These are phyloP conservation scores for Candida smagusa DNA, from an alignment of 1,139 yeast genomes.

Conservation along the genomic window DNA sequence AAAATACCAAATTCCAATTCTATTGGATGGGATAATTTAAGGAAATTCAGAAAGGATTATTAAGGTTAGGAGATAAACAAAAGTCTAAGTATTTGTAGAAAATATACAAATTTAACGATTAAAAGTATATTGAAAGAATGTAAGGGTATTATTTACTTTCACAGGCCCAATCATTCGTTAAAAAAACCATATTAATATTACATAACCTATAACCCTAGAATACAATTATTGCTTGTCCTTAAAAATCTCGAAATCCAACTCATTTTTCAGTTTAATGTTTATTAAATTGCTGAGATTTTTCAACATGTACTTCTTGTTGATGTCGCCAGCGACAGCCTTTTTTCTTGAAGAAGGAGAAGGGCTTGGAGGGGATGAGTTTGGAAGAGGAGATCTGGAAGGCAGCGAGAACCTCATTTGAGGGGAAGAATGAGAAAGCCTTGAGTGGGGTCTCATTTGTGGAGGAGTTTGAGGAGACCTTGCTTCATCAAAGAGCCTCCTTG, in stretches of 20 bases:
- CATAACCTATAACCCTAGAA: background rate
- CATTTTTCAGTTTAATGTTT: slow-evolving; percentile 12
- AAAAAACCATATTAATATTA: background rate
- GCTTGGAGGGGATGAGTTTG: slow-evolving; percentile 4
- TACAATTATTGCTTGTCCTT: slow-evolving; percentile 9
- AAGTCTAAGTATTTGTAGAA: background rate
- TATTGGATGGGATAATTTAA: slow-evolving; percentile 47
- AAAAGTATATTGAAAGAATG: background rate
- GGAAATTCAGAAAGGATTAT: slow-evolving; percentile 25
- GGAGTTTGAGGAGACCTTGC: slow-evolving; percentile 2
- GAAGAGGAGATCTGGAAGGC: background rate
- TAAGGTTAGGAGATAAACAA: background rate
- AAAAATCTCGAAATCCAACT: slow-evolving; percentile 16
- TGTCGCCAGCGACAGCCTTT: slow-evolving; percentile 8
- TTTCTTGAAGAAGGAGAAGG: slow-evolving; percentile 12
- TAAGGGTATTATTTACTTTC: too few species aligned
- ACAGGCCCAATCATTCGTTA: background rate
- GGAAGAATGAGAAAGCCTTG: background rate
- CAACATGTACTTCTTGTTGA: slow-evolving; percentile 16
- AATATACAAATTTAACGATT: background rate
- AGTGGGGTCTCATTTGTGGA: background rate
- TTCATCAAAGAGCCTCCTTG: slow-evolving; percentile 23
- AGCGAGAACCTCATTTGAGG: slow-evolving; percentile 3
- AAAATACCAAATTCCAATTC: slow-evolving; percentile 45
- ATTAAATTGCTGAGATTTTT: slow-evolving; percentile 10